Evolutionary conservation across 345 rosid genomes (phyloP).

Genomic region (Populus euphratica): DNA sequence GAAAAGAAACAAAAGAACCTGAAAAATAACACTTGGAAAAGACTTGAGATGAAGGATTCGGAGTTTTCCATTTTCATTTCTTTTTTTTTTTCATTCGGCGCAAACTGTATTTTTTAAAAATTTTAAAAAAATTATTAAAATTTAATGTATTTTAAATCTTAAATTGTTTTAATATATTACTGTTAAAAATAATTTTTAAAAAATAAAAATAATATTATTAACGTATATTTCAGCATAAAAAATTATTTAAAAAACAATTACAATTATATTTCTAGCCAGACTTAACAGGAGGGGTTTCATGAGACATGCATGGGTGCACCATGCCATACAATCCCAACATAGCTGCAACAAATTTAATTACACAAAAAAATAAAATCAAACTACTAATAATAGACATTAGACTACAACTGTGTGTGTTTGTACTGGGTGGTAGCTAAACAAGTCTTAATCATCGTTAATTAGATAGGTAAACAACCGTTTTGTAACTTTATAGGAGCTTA

Average conservation of each 20-base stretch:
- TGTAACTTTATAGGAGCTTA: neutral
- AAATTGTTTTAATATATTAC: no score
- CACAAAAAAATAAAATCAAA: neutral
- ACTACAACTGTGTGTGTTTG: neutral
- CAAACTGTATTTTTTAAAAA: no score
- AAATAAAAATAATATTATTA: no score
- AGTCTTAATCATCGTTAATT: slow-evolving; percentile 1
- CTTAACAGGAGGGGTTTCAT: no score
- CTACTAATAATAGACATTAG: neutral
- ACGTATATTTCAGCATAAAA: no score
- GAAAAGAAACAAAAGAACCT: neutral
- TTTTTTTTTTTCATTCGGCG: no score
- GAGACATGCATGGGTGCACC: neutral
- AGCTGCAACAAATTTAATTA: neutral
- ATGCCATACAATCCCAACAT: neutral
- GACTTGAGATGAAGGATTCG: neutral
- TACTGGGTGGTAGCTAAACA: neutral
- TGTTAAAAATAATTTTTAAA: no score
- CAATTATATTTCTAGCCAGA: no score
- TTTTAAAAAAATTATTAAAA: no score
- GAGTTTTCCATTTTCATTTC: neutral
- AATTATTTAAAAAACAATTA: no score
- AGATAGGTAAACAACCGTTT: neutral
- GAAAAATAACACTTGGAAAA: neutral
- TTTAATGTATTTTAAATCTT: no score